A percentile compares a stretch with the other conserved stretches of the same genome.
Conservation (phyloP, 2,329 filamentous ascomycete species). For the Epicoccum nigrum region DNA sequence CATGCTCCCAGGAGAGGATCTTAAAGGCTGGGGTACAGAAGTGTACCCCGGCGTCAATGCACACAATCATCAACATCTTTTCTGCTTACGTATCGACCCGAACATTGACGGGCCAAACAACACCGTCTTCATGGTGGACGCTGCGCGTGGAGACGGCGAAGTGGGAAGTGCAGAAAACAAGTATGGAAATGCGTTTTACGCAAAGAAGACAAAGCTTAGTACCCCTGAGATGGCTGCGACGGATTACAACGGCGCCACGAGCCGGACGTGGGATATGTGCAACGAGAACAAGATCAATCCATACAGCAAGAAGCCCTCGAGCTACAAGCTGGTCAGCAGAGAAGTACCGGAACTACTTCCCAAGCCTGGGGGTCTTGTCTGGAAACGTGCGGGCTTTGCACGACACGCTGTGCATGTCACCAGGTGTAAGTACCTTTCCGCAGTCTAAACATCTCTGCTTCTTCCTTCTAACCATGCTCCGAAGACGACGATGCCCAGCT, state of each 20-base stretch:
- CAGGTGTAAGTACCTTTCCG: conserved; percentile 66
- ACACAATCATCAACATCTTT: conserved; percentile 95
- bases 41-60: conserved; percentile 92
- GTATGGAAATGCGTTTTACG: conserved; percentile 90
- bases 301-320: conserved; percentile 81
- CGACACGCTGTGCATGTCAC: conserved; percentile 88
- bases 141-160: conserved; percentile 70
- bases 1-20: conserved; percentile 80
- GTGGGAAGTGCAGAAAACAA: conserved; percentile 82
- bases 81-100: conserved; percentile 86
- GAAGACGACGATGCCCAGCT: conserved; percentile 79
- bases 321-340: conserved; percentile 87
- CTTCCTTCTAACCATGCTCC: conserved; percentile 11
- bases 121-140: conserved; percentile 83
- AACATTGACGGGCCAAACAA: conserved; percentile 87
- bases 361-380: conserved; percentile 80
- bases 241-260: conserved; percentile 81
- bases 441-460: too few relatives aligned
- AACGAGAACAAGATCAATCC: conserved; percentile 86
- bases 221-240: conserved; percentile 72
- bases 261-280: conserved; percentile 87
- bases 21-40: conserved; percentile 86
- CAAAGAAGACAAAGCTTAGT: conserved; percentile 78
- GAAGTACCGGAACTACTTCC: conserved; percentile 81
- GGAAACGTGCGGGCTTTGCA: conserved; percentile 88